Evolutionary conservation across 768 basidiomycete genomes (phyloP).

Genomic region (Lactifluus hygrophoroides): DNA sequence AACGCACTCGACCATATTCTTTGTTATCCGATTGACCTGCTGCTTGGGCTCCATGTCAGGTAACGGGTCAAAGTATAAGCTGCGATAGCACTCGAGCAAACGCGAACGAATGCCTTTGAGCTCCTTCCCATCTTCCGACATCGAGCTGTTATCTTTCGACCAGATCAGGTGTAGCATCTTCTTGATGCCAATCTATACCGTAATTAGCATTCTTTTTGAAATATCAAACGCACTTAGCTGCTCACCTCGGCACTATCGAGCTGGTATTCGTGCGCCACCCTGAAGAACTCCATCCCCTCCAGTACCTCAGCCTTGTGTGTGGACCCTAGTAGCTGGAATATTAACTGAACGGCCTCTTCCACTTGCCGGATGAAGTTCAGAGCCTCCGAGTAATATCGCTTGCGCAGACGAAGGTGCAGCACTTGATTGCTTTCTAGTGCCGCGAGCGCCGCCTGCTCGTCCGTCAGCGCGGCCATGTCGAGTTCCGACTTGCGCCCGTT

Average conservation of each 20-base stretch:
- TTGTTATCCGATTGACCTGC: slow-evolving; percentile 86
- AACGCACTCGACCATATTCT: slow-evolving; percentile 92
- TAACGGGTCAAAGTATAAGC: slow-evolving; percentile 80
- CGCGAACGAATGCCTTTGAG: slow-evolving; percentile 82
- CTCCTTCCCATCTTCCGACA: slow-evolving; percentile 68
- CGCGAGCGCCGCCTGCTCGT: slow-evolving; percentile 65
- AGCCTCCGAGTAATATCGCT: slow-evolving; percentile 82
- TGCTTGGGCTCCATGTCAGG: slow-evolving; percentile 69
- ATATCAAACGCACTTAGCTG: neutral
- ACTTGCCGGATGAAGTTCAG: slow-evolving; percentile 70
- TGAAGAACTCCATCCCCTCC: slow-evolving; percentile 87
- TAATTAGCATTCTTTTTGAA: neutral
- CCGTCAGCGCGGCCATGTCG: slow-evolving; percentile 57
- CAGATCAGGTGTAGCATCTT: slow-evolving; percentile 97
- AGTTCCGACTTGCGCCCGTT: slow-evolving; percentile 61
- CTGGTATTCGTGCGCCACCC: slow-evolving; percentile 70
- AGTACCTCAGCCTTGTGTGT: slow-evolving; percentile 78
- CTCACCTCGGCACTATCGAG: slow-evolving; percentile 68
- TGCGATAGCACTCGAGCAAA: slow-evolving; percentile 82
- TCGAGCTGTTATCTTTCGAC: slow-evolving; percentile 83
- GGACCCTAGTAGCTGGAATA: slow-evolving; percentile 75
- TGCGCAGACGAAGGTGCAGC: slow-evolving; percentile 59
- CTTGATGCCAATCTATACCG: slow-evolving; percentile 69
- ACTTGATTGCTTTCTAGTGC: slow-evolving; percentile 59
- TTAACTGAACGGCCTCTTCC: slow-evolving; percentile 58